phyloP scores from a whole-genome alignment of 495 filamentous ascomycete species.

The Aspergillus asperescens region DNA sequence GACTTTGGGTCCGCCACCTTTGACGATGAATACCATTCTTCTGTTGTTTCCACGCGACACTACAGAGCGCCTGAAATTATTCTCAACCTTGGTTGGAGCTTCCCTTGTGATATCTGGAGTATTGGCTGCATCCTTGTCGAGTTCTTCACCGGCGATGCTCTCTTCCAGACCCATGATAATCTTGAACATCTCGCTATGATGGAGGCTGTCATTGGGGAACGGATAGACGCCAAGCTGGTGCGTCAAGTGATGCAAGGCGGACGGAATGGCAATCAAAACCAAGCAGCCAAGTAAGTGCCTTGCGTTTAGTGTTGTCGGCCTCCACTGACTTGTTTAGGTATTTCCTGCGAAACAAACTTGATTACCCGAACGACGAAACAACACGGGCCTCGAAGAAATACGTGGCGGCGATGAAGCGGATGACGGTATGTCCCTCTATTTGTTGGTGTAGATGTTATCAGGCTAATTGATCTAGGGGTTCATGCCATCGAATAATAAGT shows the following conservation, averaged over 20 bases:
- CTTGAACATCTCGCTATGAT: slow-evolving; percentile 99
- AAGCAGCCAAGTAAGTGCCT: slow-evolving; percentile 70
- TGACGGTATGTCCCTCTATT: slow-evolving; percentile 56
- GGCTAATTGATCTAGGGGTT: slow-evolving; percentile 60
- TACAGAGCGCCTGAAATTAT: slow-evolving; percentile 98
- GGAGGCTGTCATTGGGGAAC: slow-evolving; percentile 76
- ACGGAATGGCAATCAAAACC: slow-evolving; percentile 63
- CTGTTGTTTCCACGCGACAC: slow-evolving; percentile 92
- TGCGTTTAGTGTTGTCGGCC: neutral
- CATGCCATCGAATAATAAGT: slow-evolving; percentile 71
- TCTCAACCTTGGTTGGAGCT: slow-evolving; percentile 93
- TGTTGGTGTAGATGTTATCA: neutral
- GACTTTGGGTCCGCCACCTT: slow-evolving; percentile 98
- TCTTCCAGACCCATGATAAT: slow-evolving; percentile 98
- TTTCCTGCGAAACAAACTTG: slow-evolving; percentile 75
- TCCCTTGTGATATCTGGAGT: slow-evolving; percentile 98
- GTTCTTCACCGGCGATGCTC: slow-evolving; percentile 94
- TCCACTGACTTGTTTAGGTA: slow-evolving; percentile 51
- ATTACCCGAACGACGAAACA: slow-evolving; percentile 85
- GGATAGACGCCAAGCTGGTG: slow-evolving; percentile 71
- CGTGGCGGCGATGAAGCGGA: slow-evolving; percentile 87
- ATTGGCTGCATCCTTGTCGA: slow-evolving; percentile 99
- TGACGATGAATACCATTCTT: slow-evolving; percentile 97
- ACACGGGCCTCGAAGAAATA: slow-evolving; percentile 85
- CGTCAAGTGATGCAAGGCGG: slow-evolving; percentile 61